These are phyloP conservation scores for Termitomyces sp. DNA, from an alignment of 768 basidiomycete genomes.

Conservation along the genomic window DNA sequence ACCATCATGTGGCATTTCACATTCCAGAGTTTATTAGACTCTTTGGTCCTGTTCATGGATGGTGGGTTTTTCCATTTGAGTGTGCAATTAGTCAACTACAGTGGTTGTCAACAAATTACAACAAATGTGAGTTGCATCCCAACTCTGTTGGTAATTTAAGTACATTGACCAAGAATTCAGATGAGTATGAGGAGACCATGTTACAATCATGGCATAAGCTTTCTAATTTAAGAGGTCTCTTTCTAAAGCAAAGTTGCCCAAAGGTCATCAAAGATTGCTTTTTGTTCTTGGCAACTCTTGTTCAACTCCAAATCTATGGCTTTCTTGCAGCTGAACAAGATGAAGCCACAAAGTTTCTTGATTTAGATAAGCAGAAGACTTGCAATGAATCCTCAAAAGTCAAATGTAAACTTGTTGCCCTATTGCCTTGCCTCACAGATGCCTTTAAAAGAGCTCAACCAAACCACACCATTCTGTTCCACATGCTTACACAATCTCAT, in stretches of 20 bases:
- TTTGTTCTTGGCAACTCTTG: neutral
- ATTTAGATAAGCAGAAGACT: too few relatives aligned
- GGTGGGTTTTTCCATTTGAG: neutral
- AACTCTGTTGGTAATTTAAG: neutral
- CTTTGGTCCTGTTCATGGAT: neutral
- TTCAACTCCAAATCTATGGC: too few relatives aligned
- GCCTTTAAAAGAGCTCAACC: neutral
- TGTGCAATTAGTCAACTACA: neutral
- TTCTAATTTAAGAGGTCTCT: too few relatives aligned
- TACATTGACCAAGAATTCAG: neutral
- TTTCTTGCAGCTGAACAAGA: neutral
- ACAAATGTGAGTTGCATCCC: neutral
- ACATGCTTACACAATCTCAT: neutral
- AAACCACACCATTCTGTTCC: neutral
- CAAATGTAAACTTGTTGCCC: neutral
- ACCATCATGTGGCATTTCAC: neutral
- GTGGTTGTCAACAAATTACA: neutral
- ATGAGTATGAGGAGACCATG: neutral
- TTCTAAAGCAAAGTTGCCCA: neutral
- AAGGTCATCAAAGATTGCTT: neutral
- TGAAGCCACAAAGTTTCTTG: neutral
- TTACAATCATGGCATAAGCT: neutral
- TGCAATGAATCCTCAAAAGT: neutral
- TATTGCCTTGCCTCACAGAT: neutral
- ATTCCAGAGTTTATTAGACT: neutral